Base-by-base conservation (phyloP, 345 rosid genomes). In the Eucalyptus lansdowneana region DNA sequence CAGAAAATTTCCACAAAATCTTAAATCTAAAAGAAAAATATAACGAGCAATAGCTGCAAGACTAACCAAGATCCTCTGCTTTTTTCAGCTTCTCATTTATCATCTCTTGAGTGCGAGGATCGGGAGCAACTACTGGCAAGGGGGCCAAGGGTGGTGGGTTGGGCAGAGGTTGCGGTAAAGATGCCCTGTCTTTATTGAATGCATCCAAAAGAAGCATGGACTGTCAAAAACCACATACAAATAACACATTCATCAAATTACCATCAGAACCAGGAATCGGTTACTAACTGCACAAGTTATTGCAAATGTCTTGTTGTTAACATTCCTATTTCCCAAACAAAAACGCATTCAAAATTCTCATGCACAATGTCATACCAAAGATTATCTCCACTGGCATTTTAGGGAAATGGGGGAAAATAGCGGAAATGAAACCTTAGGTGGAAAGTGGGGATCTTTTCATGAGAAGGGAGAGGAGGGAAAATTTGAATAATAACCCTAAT, bases 21-120 rank as follows among this genome's bases (percentile, higher is more conserved):
- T 49, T 9, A 58, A 60, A 56, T 40, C 25, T 72, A 10, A 9
- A 83, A 21, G 49, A 47, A 40, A 54, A 22, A 29, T 83, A 29
- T 47, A 56, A 80, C 4, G 37, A 22, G 85, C 37, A 5, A 27
- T 53, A 34, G 80, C 58, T 45, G 16, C 29, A 40, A 86, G 37
- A 56, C 97, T 91, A 91, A 98, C 99, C 99, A 90, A 98, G 95
- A 90, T 98, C 99, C 93, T 98, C 99, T 5, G 99, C 99, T 95
- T 96, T 98, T 95, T 96, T 97, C 90, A 98, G 90, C 93, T 98
- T 98, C 93, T 97, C 99, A 87, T 98, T 97, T 90, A 98, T 98
- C 99, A 98, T 96, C 91, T 97, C 99, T 90, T 98, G 99, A 13
- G 97, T 97, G 62, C 94, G 99, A 89, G 99, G 93, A 95, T 98